These are phyloP conservation scores for Pythium aquatile DNA, from an alignment of 352 stramenopile genomes.

Conservation along the genomic window DNA sequence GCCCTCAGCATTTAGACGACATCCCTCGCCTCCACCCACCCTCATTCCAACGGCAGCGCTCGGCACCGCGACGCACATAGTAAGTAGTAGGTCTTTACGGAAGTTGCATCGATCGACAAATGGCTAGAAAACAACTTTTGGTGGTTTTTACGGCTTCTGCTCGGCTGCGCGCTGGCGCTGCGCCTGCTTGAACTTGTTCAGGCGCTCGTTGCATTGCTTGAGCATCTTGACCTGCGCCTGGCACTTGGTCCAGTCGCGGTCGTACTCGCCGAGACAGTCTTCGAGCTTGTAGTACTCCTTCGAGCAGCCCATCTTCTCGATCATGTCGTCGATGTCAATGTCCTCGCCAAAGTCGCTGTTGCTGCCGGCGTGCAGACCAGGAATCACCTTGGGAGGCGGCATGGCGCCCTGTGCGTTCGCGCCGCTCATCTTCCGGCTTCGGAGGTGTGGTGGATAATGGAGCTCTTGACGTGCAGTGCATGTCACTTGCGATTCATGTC, in stretches of 20 bases:
- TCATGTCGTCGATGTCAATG: constrained; percentile 83
- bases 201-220: constrained; percentile 71
- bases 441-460: background rate
- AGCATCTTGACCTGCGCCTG: constrained; percentile 78
- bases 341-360: constrained; percentile 80
- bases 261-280: constrained; percentile 76
- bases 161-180: constrained; percentile 23
- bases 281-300: constrained; percentile 87
- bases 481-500: background rate
- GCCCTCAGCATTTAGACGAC: constrained; percentile 23
- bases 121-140: background rate
- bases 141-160: background rate
- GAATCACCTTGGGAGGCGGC: constrained; percentile 34
- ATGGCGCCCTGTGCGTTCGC: background rate
- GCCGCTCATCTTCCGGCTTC: constrained; percentile 7
- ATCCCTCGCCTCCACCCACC: background rate
- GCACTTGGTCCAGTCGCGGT: constrained; percentile 88
- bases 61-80: constrained; percentile 3
- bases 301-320: constrained; percentile 80
- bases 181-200: constrained; percentile 52
- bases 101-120: background rate
- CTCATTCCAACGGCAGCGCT: background rate
- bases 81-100: background rate
- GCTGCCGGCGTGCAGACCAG: constrained; percentile 71
- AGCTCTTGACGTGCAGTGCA: background rate